phyloP scores from a whole-genome alignment of 495 filamentous ascomycete genomes.

The Polyplosphaeria fusca region DNA sequence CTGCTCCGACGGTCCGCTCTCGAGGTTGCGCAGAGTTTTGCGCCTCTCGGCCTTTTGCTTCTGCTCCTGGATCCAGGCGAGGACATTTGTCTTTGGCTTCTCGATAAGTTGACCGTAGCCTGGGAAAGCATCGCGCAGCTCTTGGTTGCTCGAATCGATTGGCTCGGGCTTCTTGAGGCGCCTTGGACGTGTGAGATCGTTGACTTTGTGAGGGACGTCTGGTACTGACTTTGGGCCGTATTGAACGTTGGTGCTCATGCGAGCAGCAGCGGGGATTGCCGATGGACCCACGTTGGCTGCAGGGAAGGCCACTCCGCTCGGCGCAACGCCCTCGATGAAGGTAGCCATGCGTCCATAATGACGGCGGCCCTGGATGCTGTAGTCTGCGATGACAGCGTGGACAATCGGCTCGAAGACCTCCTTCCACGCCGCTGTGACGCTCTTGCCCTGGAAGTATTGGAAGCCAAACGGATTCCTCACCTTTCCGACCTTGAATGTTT shows the following conservation, averaged over 20 bases:
- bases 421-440: slow-evolving; percentile 11
- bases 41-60: no score
- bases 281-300: slow-evolving; percentile 8
- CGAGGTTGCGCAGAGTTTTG: no score
- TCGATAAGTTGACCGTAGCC: slow-evolving; percentile 17
- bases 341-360: slow-evolving; percentile 20
- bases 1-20: no score
- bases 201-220: background rate
- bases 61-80: slow-evolving; percentile 9
- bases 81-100: slow-evolving; percentile 9
- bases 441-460: slow-evolving; percentile 13
- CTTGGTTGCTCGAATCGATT: background rate
- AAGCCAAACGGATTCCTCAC: slow-evolving; percentile 8
- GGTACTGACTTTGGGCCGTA: background rate
- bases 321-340: slow-evolving; percentile 14
- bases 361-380: slow-evolving; percentile 11
- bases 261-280: background rate
- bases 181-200: background rate
- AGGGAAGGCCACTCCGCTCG: slow-evolving; percentile 22
- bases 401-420: slow-evolving; percentile 22
- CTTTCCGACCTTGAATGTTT: slow-evolving; percentile 22
- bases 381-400: slow-evolving; percentile 10
- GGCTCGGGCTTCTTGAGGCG: background rate
- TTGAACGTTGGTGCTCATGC: background rate
- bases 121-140: slow-evolving; percentile 6